These are phyloP conservation scores for Lunularia cruciata DNA, from an alignment of 225 moss, liverwort and hornwort species.

Conservation along the genomic window DNA sequence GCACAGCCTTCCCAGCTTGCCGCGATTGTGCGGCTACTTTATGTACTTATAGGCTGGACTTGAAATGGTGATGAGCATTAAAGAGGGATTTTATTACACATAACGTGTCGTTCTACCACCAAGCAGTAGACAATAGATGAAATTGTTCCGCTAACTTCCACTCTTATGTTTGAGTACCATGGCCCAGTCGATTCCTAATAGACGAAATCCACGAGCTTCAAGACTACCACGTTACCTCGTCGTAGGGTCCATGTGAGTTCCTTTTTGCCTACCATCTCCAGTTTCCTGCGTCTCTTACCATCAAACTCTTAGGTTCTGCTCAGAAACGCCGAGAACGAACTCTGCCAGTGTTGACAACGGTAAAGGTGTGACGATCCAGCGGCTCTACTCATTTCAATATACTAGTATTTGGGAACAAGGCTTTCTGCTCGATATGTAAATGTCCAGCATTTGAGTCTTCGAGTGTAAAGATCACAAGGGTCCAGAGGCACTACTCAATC, in stretches of 20 bases:
- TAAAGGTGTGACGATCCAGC: too few relatives aligned
- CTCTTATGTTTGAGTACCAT: not conserved
- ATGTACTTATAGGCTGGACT: constrained; percentile 18
- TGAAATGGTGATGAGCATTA: not conserved
- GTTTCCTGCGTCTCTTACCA: not conserved
- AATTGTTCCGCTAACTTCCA: constrained; percentile 13
- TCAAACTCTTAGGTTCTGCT: too few relatives aligned
- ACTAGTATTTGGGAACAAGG: too few relatives aligned
- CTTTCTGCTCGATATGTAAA: too few relatives aligned
- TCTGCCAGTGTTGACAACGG: too few relatives aligned
- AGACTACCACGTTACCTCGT: not conserved
- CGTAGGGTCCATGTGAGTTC: not conserved
- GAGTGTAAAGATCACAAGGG: too few relatives aligned
- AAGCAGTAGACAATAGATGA: not conserved
- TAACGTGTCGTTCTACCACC: not conserved
- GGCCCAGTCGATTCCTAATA: constrained; percentile 11
- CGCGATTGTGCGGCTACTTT: constrained; percentile 13
- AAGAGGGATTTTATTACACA: not conserved
- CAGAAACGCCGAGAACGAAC: too few relatives aligned
- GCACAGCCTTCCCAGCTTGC: not conserved
- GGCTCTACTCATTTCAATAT: too few relatives aligned
- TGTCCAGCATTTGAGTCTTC: too few relatives aligned
- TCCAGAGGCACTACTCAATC: too few relatives aligned
- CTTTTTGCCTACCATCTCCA: not conserved
- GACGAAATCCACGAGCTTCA: constrained; percentile 1